A percentile compares a stretch with the other conserved stretches of the same genome.
phyloP scores from a whole-genome alignment of 352 stramenopile species.

The Saprolegnia parasitica region DNA sequence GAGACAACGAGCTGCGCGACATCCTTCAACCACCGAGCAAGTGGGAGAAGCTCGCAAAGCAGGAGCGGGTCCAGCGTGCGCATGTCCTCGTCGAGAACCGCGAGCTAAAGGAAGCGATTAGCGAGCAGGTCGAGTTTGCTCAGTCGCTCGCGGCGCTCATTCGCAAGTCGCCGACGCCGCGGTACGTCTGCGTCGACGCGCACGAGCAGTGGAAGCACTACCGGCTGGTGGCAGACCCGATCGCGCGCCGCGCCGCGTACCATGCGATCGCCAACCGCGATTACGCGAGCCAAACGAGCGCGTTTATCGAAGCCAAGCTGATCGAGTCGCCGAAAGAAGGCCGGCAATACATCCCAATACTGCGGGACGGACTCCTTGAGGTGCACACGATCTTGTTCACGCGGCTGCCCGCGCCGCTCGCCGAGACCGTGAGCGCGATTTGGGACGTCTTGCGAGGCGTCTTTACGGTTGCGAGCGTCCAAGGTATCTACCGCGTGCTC shows the following conservation, averaged over 20 bases:
- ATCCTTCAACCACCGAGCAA: conserved; percentile 8
- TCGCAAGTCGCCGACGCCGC: background rate
- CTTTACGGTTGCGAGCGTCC: background rate
- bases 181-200: background rate
- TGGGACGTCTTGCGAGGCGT: conserved; percentile 1
- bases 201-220: conserved; percentile 4
- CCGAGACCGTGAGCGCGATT: background rate
- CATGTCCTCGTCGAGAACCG: conserved; percentile 7
- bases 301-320: conserved; percentile 5
- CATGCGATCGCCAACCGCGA: conserved; percentile 5
- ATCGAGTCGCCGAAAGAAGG: background rate
- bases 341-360: conserved; percentile 1
- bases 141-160: background rate
- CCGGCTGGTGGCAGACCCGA: background rate
- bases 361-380: background rate
- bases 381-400: background rate
- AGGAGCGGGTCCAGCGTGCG: background rate
- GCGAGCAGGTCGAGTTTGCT: background rate
- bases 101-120: conserved; percentile 3
- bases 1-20: background rate
- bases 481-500: conserved; percentile 5
- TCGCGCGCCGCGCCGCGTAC: background rate
- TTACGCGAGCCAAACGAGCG: background rate
- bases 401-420: background rate
- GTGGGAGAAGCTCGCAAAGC: conserved; percentile 4